Evolutionary conservation across 148 eudicot genomes (phyloP), one percentile per base, ranked within the genome.

Genomic region (Nepenthes gracilis): DNA sequence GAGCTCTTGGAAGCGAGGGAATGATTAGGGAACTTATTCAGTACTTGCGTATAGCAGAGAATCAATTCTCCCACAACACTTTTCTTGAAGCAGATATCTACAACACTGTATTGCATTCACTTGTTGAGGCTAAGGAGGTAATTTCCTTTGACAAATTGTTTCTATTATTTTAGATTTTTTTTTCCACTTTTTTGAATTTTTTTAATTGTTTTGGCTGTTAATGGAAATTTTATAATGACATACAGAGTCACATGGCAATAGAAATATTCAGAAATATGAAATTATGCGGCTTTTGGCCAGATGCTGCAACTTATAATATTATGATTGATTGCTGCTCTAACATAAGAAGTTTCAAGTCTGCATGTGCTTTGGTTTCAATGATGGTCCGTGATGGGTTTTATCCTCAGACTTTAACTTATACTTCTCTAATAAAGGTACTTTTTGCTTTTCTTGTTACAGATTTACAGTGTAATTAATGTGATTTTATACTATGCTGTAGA

Each of bases 261-360:
- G 74, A 83, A 57, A 72, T 85, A 54, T 91, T 87, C 78, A 83
- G 68, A 74, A 72, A 70, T 48, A 75, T 92, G 86, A 80, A 64
- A 67, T 59, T 64, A 47, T 64, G 63, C 54, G 88, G 81, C 38
- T 61, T 78, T 71, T 61, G 55, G 40, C 81, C 80, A 57, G 72
- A 92, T 80, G 80, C 73, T 54, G 73, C 74, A 54, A 92, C 88
- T 48, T 92, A 81, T 70, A 74, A 55, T 72, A 83, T 85, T 59
- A 81, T 92, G 96, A 82, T 92, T 56, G 80, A 83, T 75, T 88
- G 96, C 72, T 92, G 94, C 74, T 59, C 84, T 74, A 57, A 78
- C 68, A 61, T 73, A 63, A 70, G 74, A 64, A 81, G 90, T 54
- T 77, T 77, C 60, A 80, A 71, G 66, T 88, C 96, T 71, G 96